phyloP scores from a whole-genome alignment of 2,329 filamentous ascomycete genomes.

The Bimuria novae-zelandiae region DNA sequence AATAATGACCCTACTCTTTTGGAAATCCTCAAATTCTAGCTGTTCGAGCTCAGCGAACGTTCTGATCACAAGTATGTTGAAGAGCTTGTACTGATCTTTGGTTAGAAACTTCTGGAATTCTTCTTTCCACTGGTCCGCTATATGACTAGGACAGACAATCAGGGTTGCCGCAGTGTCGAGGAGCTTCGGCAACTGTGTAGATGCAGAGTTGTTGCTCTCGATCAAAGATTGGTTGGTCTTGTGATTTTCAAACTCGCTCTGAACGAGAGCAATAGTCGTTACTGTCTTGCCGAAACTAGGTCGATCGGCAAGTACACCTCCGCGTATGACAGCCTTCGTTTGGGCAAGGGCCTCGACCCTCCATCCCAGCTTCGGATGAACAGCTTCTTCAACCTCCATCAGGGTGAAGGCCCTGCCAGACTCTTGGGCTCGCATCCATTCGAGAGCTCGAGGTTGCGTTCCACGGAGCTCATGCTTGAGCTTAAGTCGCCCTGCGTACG shows the following conservation, averaged over 20 bases:
- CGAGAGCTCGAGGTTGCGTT: slow-evolving; percentile 60
- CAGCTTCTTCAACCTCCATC: slow-evolving; percentile 62
- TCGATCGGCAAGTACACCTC: slow-evolving; percentile 66
- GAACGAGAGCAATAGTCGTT: slow-evolving; percentile 61
- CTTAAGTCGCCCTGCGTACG: slow-evolving; percentile 40
- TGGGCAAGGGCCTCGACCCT: slow-evolving; percentile 60
- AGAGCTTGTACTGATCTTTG: slow-evolving; percentile 28
- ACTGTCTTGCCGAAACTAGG: slow-evolving; percentile 72
- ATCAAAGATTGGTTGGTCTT: slow-evolving; percentile 4
- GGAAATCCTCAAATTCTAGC: slow-evolving; percentile 51
- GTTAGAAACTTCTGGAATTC: slow-evolving; percentile 60
- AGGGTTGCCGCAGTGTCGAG: slow-evolving; percentile 61
- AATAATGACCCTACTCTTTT: slow-evolving; percentile 59
- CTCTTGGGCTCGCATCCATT: slow-evolving; percentile 66
- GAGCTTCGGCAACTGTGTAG: slow-evolving; percentile 22
- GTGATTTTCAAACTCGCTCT: slow-evolving; percentile 46
- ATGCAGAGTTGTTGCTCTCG: neutral
- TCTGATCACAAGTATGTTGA: slow-evolving; percentile 54
- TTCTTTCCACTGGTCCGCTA: slow-evolving; percentile 62
- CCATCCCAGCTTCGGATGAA: slow-evolving; percentile 58
- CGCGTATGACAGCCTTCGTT: slow-evolving; percentile 51
- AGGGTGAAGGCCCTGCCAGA: slow-evolving; percentile 20
- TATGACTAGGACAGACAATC: slow-evolving; percentile 60
- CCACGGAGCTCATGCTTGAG: slow-evolving; percentile 47
- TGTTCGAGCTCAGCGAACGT: slow-evolving; percentile 46